Percentiles rank a stretch among this genome's conserved stretches.
Conservation (phyloP, 805 yeast species). For the Candida ulmi region DNA sequence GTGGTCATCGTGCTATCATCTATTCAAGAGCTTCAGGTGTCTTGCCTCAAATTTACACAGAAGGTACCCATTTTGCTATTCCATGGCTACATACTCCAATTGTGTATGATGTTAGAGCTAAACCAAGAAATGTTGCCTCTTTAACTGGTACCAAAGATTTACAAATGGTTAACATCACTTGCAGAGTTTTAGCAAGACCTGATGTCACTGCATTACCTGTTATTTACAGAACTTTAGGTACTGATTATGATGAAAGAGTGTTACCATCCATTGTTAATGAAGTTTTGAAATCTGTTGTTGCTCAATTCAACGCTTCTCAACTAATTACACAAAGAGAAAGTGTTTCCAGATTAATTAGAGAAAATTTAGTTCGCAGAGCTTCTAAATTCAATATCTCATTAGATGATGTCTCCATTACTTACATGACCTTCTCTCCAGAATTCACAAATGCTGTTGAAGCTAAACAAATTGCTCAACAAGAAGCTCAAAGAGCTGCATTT, state of each 20-base stretch:
- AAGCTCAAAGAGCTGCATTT: slow-evolving; percentile 97
- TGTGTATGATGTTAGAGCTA: slow-evolving; percentile 92
- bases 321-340: slow-evolving; percentile 98
- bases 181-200: slow-evolving; percentile 93
- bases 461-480: slow-evolving; percentile 98
- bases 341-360: slow-evolving; percentile 87
- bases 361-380: slow-evolving; percentile 87
- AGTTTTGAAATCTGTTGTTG: slow-evolving; percentile 93
- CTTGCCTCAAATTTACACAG: slow-evolving; percentile 73
- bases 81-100: slow-evolving; percentile 96
- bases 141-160: slow-evolving; percentile 97
- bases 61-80: slow-evolving; percentile 91
- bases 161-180: slow-evolving; percentile 99
- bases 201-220: slow-evolving; percentile 70
- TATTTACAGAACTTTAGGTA: slow-evolving; percentile 88
- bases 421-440: slow-evolving; percentile 96
- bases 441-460: slow-evolving; percentile 97
- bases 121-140: slow-evolving; percentile 93
- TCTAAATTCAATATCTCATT: slow-evolving; percentile 77
- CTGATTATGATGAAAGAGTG: slow-evolving; percentile 94
- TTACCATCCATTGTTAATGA: slow-evolving; percentile 98
- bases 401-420: slow-evolving; percentile 95
- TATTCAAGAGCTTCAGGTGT: slow-evolving; percentile 87
- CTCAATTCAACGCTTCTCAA: slow-evolving; percentile 97
- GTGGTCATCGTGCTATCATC: slow-evolving; percentile 97